Evolutionary conservation across 2,329 filamentous ascomycete species (phyloP).

Genomic region (Paracorniculantispora psalliotae): DNA sequence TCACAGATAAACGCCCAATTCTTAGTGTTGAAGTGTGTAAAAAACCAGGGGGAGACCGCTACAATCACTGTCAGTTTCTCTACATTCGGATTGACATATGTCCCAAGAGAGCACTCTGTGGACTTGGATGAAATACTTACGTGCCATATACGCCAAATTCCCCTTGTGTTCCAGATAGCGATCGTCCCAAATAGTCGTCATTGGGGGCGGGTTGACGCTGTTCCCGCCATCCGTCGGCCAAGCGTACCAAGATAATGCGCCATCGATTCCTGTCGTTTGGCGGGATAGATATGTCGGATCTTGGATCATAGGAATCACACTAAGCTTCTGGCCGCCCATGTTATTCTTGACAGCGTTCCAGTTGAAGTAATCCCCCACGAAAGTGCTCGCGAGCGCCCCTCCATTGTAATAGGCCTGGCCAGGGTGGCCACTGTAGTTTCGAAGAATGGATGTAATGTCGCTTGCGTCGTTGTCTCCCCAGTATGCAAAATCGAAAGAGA

Average conservation of each 20-base stretch:
- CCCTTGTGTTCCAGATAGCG: conserved; percentile 16
- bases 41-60: conserved; percentile 22
- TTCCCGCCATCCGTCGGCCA: conserved; percentile 22
- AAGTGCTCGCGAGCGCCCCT: conserved; percentile 20
- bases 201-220: conserved; percentile 18
- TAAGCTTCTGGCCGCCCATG: conserved; percentile 17
- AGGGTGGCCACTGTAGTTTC: conserved; percentile 16
- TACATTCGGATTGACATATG: too few relatives aligned
- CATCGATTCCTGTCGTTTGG: conserved; percentile 17
- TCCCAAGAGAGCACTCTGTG: too few relatives aligned
- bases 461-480: conserved; percentile 19
- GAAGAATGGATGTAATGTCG: conserved; percentile 17
- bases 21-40: conserved; percentile 21
- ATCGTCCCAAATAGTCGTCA: conserved; percentile 20
- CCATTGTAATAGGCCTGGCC: conserved; percentile 19
- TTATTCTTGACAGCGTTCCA: conserved; percentile 20
- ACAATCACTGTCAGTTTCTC: too few relatives aligned
- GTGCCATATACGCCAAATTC: conserved; percentile 20
- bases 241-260: conserved; percentile 21
- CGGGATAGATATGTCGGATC: conserved; percentile 16
- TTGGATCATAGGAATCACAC: conserved; percentile 18
- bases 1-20: conserved; percentile 22
- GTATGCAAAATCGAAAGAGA: conserved; percentile 22
- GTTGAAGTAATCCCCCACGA: conserved; percentile 21
- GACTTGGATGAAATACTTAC: conserved; percentile 16